Base-by-base conservation (phyloP, 257 asterid genomes). In the Gentiana dahurica region DNA sequence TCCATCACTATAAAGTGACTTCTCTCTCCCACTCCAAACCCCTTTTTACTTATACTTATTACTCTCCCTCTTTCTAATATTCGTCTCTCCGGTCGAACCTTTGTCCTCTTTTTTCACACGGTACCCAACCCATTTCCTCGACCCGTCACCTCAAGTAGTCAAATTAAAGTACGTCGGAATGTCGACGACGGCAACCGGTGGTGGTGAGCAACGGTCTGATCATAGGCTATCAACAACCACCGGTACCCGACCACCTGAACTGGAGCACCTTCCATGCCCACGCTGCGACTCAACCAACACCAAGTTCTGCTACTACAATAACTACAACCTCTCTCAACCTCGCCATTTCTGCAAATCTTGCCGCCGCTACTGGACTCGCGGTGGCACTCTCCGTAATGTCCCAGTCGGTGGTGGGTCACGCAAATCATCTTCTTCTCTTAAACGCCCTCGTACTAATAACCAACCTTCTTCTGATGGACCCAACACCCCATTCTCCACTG, bases 401-500 rank as follows among this genome's bases (percentile, higher is more conserved):
- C 86, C 86, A n/a, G 75, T 77, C 7, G 86, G 86, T 39, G 86
- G 86, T 2, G 86, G 83, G 12, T 65, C 83, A 47, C 79, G 86
- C 36, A 71, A 69, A 50, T 10, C 73, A 5, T 41, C 75, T 5
- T n/a, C 71, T 3, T 49, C 73, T 61, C 54, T 59, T 64, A 80
- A 77, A 57, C 87, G 87, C 43, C 68, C 71, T 34, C 80, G 86
- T 4, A 34, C 50, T 37, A 44, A 37, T 59, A 41, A 41, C 46
- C 44, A 3, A 39, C 46, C 5, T 3, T 41, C 46, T 41, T 41
- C 46, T 4, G 13, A 57, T 8, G 39, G 37, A 52, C 35, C 48
- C 13, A 10, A 39, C 34, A 5, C 69, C n/a, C 4, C 57, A 0
- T 2, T 62, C 7, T 0, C 66, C 32, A 4, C 54, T 1, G 61